Evolutionary conservation across 108 stramenopile species (phyloP).

Genomic region (Pseudonitzschia delicatissima): DNA sequence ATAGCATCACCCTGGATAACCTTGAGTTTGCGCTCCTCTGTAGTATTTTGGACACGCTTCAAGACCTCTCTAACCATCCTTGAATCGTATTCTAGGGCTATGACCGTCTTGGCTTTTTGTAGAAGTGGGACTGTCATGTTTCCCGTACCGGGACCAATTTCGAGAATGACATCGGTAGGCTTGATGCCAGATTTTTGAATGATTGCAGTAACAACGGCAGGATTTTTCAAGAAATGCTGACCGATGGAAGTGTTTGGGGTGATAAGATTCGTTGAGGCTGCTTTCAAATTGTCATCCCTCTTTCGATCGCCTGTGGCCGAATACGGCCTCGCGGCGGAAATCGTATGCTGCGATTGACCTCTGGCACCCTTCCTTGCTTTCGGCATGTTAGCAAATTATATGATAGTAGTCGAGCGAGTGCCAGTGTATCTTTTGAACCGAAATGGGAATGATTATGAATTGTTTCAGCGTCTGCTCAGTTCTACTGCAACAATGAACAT

Average conservation of each 20-base stretch:
- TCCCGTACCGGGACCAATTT: constrained; percentile 87
- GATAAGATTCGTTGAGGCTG: constrained; percentile 59
- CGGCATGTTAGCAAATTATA: neutral
- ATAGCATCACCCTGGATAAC: constrained; percentile 97
- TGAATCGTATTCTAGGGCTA: constrained; percentile 96
- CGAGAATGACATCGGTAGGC: constrained; percentile 40
- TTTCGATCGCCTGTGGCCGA: neutral
- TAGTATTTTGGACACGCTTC: constrained; percentile 95
- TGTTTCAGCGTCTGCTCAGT: too few species aligned
- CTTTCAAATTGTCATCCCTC: constrained; percentile 10
- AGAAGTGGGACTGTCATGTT: constrained; percentile 98
- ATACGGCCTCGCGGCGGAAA: constrained; percentile 6
- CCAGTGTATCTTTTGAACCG: too few species aligned
- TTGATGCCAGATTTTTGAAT: constrained; percentile 89
- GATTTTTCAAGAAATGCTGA: constrained; percentile 99
- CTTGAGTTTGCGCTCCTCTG: constrained; percentile 70
- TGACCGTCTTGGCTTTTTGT: constrained; percentile 81
- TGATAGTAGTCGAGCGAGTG: neutral
- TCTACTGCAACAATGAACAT: too few species aligned
- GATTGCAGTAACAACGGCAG: constrained; percentile 96
- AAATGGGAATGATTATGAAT: too few species aligned
- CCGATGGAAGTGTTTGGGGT: constrained; percentile 91
- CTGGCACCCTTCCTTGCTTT: constrained; percentile 2
- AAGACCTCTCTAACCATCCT: constrained; percentile 98
- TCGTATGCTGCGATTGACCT: constrained; percentile 1